These are phyloP conservation scores for Escovopsis weberi DNA, from an alignment of 2,329 filamentous ascomycete genomes.

Conservation along the genomic window DNA sequence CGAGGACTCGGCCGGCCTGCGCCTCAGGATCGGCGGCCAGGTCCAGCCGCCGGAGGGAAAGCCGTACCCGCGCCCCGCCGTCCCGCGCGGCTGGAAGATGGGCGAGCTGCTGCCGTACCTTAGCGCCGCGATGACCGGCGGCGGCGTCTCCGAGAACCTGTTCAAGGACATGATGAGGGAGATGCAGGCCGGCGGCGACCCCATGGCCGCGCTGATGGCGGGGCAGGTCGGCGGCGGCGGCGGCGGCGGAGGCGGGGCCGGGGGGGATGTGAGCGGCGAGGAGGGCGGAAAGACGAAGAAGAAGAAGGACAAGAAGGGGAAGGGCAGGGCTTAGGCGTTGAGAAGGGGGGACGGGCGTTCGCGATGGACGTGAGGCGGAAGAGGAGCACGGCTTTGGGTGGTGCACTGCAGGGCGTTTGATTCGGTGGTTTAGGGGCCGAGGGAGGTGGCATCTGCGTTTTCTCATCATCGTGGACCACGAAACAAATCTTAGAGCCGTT, in stretches of 20 bases:
- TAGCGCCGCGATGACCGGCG: constrained; percentile 78
- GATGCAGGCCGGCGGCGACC: constrained; percentile 47
- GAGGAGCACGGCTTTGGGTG: background rate
- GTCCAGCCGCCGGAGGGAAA: constrained; percentile 46
- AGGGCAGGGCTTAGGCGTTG: constrained; percentile 17
- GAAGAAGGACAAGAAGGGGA: constrained; percentile 38
- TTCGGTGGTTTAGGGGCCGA: background rate
- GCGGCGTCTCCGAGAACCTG: constrained; percentile 86
- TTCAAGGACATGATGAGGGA: constrained; percentile 95
- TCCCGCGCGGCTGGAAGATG: constrained; percentile 87
- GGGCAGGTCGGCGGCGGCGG: constrained; percentile 16
- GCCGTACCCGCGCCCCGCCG: constrained; percentile 55
- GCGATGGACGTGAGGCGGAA: background rate
- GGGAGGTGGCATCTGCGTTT: background rate
- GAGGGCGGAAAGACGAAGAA: constrained; percentile 17
- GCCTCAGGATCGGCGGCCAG: constrained; percentile 59
- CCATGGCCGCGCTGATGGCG: constrained; percentile 29
- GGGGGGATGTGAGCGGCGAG: constrained; percentile 6
- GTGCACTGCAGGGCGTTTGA: background rate
- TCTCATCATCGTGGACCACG: too few species aligned
- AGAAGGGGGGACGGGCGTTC: background rate
- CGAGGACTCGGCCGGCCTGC: constrained; percentile 50
- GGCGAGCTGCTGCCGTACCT: constrained; percentile 71
- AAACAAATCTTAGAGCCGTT: too few species aligned
- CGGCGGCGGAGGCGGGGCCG: constrained; percentile 1